phyloP scores from a whole-genome alignment of 257 asterid species.

The Datura wrightii region DNA sequence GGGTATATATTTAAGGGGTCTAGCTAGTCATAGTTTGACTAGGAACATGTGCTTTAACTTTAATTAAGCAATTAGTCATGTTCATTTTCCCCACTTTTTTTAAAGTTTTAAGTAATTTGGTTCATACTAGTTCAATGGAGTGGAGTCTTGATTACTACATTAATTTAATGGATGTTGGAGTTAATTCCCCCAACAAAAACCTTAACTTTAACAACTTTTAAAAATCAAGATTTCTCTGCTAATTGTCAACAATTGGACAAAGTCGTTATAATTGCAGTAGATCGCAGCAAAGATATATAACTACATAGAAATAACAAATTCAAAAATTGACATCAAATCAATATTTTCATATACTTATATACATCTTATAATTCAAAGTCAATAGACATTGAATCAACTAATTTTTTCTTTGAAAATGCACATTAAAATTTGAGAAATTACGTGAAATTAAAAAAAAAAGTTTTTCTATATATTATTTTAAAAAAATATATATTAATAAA shows the following conservation, averaged over 20 bases:
- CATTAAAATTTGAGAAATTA: too few species aligned
- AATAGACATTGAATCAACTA: not conserved
- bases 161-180: not conserved
- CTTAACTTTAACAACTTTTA: not conserved
- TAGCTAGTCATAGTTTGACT: not conserved
- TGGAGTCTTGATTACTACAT: not conserved
- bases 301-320: not conserved
- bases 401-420: not conserved
- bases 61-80: not conserved
- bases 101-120: not conserved
- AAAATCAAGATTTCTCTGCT: slow-evolving; percentile 18
- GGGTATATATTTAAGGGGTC: not conserved
- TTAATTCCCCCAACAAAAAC: not conserved
- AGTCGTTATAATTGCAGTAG: not conserved
- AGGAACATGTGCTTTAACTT: not conserved
- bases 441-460: too few species aligned
- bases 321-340: not conserved
- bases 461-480: too few species aligned
- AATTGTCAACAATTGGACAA: slow-evolving; percentile 20
- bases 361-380: not conserved
- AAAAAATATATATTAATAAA: too few species aligned
- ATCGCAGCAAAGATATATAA: not conserved
- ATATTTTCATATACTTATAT: not conserved
- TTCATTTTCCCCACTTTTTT: not conserved
- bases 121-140: not conserved